phyloP scores from a whole-genome alignment of 129 eudicot species.

The Flaveria bidentis region DNA sequence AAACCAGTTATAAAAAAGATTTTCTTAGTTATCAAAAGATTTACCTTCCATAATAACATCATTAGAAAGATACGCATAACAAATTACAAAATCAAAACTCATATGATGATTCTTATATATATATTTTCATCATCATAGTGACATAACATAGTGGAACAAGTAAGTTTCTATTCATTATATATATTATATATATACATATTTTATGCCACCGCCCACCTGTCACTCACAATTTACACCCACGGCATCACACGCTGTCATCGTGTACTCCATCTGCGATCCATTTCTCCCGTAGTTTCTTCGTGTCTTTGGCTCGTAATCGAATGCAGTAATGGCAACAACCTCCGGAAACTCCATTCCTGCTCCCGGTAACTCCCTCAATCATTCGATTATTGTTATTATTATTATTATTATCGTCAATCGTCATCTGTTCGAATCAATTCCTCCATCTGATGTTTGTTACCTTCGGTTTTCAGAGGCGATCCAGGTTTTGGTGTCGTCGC shows the following conservation, averaged over 20 bases:
- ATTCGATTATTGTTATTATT: neutral
- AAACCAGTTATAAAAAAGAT: no score
- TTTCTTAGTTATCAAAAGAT: no score
- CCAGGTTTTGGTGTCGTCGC: constrained; percentile 79
- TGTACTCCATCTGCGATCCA: constrained; percentile 42
- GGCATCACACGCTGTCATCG: constrained; percentile 34
- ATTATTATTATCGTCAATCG: neutral
- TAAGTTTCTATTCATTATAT: neutral
- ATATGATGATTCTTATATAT: no score
- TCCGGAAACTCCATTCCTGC: constrained; percentile 78
- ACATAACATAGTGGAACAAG: neutral
- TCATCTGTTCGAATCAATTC: neutral
- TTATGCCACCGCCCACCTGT: constrained; percentile 24
- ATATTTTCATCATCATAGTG: no score
- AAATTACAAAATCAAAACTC: no score
- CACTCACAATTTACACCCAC: constrained; percentile 3
- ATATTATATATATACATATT: no score
- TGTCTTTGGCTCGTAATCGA: constrained; percentile 10
- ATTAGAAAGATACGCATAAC: no score
- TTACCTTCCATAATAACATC: neutral
- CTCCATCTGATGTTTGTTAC: neutral
- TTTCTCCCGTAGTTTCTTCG: constrained; percentile 31
- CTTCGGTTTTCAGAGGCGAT: constrained; percentile 67
- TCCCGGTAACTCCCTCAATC: constrained; percentile 49
- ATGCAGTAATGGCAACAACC: constrained; percentile 55